Percentiles rank a stretch among this genome's conserved stretches.
phyloP scores from a whole-genome alignment of 1,284 basidiomycete genomes.

The Apiotrichum laibachii region DNA sequence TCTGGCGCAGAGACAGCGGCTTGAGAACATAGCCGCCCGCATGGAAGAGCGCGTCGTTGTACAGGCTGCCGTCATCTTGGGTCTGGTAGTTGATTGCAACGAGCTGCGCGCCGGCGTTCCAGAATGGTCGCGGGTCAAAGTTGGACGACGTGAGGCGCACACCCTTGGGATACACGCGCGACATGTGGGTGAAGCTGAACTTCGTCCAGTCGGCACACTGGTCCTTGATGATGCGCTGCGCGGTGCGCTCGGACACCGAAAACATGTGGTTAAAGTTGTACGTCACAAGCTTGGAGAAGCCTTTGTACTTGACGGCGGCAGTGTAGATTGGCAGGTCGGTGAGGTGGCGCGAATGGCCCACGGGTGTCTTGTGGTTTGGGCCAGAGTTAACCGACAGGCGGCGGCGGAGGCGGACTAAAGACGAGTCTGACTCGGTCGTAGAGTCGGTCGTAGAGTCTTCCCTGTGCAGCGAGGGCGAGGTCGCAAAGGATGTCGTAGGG shows the following conservation, averaged over 20 bases:
- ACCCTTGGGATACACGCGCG: slow-evolving; percentile 87
- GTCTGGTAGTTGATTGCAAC: slow-evolving; percentile 99
- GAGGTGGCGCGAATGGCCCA: slow-evolving; percentile 61
- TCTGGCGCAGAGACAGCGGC: slow-evolving; percentile 69
- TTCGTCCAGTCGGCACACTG: slow-evolving; percentile 73
- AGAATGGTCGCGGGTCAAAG: slow-evolving; percentile 84
- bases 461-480: slow-evolving; percentile 1
- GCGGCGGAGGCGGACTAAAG: slow-evolving; percentile 34
- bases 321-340: slow-evolving; percentile 86
- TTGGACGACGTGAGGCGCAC: slow-evolving; percentile 79
- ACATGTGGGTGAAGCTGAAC: slow-evolving; percentile 81
- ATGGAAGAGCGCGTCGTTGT: slow-evolving; percentile 94
- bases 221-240: slow-evolving; percentile 55
- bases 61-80: slow-evolving; percentile 61
- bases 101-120: slow-evolving; percentile 87
- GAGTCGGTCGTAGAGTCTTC: slow-evolving; percentile 27
- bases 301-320: slow-evolving; percentile 89
- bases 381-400: slow-evolving; percentile 26
- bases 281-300: slow-evolving; percentile 82
- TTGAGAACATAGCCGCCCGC: slow-evolving; percentile 87
- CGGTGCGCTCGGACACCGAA: slow-evolving; percentile 84
- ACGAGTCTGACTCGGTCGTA: slow-evolving; percentile 49
- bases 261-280: slow-evolving; percentile 90
- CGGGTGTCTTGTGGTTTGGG: slow-evolving; percentile 14
- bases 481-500: not conserved